phyloP scores from a whole-genome alignment of 2,329 filamentous ascomycete genomes.

The Colletotrichum karsti region DNA sequence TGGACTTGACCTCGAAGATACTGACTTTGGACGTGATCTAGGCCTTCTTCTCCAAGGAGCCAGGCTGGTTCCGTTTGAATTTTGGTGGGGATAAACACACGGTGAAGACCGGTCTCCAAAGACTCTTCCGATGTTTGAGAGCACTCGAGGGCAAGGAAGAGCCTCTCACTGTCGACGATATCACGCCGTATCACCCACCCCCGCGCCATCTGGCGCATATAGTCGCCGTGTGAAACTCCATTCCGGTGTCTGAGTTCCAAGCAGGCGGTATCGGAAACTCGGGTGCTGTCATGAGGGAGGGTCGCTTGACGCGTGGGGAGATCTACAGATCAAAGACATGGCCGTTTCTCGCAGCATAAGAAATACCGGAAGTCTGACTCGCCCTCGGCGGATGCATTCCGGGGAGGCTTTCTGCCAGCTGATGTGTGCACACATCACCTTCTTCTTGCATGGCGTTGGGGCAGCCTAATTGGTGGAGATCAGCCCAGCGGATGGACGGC shows the following conservation, averaged over 20 bases:
- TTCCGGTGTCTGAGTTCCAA: no score
- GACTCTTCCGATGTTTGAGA: not conserved
- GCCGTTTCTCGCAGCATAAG: no score
- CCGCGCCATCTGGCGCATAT: not conserved
- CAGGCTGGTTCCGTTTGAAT: conserved; percentile 16
- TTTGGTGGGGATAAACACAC: conserved; percentile 15
- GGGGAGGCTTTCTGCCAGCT: not conserved
- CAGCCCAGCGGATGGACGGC: no score
- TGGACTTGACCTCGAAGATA: not conserved
- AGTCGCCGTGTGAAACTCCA: not conserved
- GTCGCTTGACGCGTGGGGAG: no score
- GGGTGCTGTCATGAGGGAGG: no score
- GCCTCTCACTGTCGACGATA: not conserved
- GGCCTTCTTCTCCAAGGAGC: not conserved
- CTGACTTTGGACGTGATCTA: not conserved
- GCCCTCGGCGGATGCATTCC: no score
- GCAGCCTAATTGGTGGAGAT: no score
- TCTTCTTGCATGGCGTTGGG: not conserved
- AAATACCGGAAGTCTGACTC: no score
- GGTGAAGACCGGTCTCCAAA: conserved; percentile 4
- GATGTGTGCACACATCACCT: not conserved
- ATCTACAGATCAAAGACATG: no score
- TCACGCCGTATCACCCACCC: not conserved
- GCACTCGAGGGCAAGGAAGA: not conserved
- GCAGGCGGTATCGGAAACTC: no score